Conservation (phyloP, 345 rosid genomes). For the Balakata baccata region DNA sequence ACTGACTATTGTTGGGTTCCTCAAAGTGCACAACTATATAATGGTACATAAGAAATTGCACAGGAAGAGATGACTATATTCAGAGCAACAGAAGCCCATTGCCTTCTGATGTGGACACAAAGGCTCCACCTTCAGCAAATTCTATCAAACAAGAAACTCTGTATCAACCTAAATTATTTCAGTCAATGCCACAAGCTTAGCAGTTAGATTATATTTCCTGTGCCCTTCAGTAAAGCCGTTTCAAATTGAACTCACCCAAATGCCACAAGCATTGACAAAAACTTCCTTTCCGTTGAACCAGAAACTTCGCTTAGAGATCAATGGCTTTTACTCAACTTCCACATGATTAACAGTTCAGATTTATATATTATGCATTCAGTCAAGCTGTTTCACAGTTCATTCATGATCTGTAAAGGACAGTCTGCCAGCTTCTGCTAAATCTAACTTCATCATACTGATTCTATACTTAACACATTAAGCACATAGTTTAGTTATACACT, state of each 20-base stretch:
- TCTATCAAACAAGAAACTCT: background rate
- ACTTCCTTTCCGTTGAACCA: background rate
- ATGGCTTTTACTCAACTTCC: background rate
- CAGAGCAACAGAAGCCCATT: background rate
- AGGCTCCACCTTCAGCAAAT: background rate
- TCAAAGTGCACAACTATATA: background rate
- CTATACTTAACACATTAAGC: background rate
- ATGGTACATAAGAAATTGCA: too few species aligned
- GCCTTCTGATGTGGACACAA: background rate
- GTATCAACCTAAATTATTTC: background rate
- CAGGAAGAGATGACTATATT: too few species aligned
- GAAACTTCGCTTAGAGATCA: background rate
- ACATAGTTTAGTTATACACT: background rate
- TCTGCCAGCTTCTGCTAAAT: background rate
- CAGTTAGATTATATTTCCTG: background rate
- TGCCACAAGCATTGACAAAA: background rate
- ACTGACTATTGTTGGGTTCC: background rate
- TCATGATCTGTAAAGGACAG: background rate
- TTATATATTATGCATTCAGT: background rate
- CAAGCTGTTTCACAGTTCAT: background rate
- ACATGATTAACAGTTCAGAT: background rate
- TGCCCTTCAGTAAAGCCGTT: background rate
- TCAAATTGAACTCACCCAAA: background rate
- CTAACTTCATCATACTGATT: background rate
- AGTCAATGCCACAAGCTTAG: background rate